Base-by-base conservation (phyloP, 768 basidiomycete species). In the Cystofilobasidium bisporidii region DNA sequence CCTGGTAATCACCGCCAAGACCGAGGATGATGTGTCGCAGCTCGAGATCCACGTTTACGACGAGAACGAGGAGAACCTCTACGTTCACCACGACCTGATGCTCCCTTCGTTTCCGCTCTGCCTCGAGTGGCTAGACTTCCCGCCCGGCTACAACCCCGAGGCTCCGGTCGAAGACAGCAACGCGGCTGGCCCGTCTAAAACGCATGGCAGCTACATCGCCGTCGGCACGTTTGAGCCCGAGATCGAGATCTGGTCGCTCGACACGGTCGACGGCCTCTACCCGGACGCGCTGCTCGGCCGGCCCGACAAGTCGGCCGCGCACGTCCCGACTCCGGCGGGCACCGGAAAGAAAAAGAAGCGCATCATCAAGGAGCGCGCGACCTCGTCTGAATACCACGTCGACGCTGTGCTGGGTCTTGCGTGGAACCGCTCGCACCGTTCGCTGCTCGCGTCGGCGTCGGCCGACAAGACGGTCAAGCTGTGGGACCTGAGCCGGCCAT, bases 201-300 rank as follows among this genome's bases (percentile, higher is more conserved):
- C 26, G 73, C 82, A 84, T 61, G 91, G 91, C 9, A 94, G 87
- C 76, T 97, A 89, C 77, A 86, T 99, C 72, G 96, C 96, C 1
- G 92, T 99, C 22, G 96, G 94, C 17, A 94, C 92, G 2, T 84
- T 98, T 64, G 93, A 98, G 71, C 94, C 96, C 28, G 91, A 94
- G 75, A 97, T 99, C 70, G 96, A 99, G 78, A 94, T 99, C 72
- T 99, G 93, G 91, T 93, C 91, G 20, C 81, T 97, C 61, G 93
- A 98, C 76, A 82, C 87, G 36, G 82, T 99, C 58, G 94, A 98
- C 74, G 86, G 89, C 24, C 86, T 98, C 81, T 98, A 94, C 76
- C 96, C 96, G 0, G 85, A 87, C 70, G 85, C 87, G 64, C 85
- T 99, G 67, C 85, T 99, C 40, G 96, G 96, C 30, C 85, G 91